These are phyloP conservation scores for Pestalotiopsis sp. DNA, from an alignment of 2,329 filamentous ascomycete species.

Conservation along the genomic window DNA sequence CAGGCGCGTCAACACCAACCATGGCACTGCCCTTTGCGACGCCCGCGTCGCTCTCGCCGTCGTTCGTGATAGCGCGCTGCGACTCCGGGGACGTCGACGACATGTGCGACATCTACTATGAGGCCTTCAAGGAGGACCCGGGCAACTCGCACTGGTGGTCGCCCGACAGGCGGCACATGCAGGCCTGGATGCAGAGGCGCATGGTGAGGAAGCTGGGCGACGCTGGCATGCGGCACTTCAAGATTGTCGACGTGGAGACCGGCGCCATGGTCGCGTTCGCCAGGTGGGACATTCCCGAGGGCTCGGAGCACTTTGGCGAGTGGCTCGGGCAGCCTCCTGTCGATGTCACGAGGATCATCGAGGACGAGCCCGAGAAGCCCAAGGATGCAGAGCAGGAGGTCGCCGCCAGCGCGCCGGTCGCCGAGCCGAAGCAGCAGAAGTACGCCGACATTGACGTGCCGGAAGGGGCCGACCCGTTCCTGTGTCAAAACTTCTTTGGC, in stretches of 20 bases:
- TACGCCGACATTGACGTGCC: constrained; percentile 26
- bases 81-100: constrained; percentile 31
- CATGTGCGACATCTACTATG: constrained; percentile 30
- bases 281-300: constrained; percentile 38
- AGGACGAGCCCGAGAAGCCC: constrained; percentile 16
- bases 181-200: constrained; percentile 32
- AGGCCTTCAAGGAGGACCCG: constrained; percentile 26
- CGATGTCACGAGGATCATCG: constrained; percentile 18
- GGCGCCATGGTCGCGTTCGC: constrained; percentile 34
- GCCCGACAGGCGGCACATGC: constrained; percentile 23
- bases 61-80: constrained; percentile 28
- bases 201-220: constrained; percentile 30
- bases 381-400: constrained; percentile 12
- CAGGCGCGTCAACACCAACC: background rate
- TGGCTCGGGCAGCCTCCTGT: constrained; percentile 17
- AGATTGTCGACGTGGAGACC: constrained; percentile 31
- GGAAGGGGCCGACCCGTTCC: constrained; percentile 31
- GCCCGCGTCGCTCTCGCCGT: constrained; percentile 24
- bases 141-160: constrained; percentile 35
- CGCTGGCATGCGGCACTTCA: constrained; percentile 33
- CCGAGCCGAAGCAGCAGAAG: constrained; percentile 12
- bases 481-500: constrained; percentile 32
- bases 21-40: constrained; percentile 30
- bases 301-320: constrained; percentile 24
- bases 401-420: constrained; percentile 18